These are phyloP conservation scores for Escallonia herrerae DNA, from an alignment of 129 eudicot genomes.

Conservation along the genomic window DNA sequence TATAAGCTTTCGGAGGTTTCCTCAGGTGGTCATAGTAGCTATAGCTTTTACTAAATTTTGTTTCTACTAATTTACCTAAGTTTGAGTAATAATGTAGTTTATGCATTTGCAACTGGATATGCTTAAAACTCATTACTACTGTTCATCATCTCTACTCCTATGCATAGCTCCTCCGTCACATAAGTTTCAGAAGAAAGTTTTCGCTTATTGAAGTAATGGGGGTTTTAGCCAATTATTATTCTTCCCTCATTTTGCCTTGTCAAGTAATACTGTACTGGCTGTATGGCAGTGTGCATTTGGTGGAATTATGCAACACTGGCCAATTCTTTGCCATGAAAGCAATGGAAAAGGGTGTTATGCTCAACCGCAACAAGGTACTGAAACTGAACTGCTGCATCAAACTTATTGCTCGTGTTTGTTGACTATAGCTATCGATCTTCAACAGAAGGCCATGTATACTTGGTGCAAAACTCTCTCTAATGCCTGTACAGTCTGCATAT, in stretches of 20 bases:
- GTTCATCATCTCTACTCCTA: too few relatives aligned
- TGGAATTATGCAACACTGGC: slow-evolving; percentile 79
- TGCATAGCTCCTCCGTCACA: not conserved
- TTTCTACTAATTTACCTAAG: too few relatives aligned
- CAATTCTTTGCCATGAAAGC: slow-evolving; percentile 94
- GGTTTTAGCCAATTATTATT: too few relatives aligned
- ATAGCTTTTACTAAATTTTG: too few relatives aligned
- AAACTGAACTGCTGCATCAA: not conserved
- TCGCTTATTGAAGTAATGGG: not conserved
- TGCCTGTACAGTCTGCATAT: not conserved
- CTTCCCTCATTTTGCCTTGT: not conserved
- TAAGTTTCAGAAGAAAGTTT: not conserved
- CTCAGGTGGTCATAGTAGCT: too few relatives aligned
- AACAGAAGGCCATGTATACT: not conserved
- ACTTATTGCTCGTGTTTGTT: too few relatives aligned
- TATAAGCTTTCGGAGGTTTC: too few relatives aligned
- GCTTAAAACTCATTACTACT: too few relatives aligned
- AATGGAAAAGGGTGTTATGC: slow-evolving; percentile 96
- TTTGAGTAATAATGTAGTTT: too few relatives aligned
- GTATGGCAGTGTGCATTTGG: slow-evolving; percentile 84
- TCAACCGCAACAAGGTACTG: slow-evolving; percentile 85
- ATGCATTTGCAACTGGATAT: too few relatives aligned
- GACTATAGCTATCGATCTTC: not conserved
- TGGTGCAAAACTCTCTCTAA: too few relatives aligned
- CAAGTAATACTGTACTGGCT: too few relatives aligned